phyloP scores from a whole-genome alignment of 129 eudicot species.

The Escallonia herrerae region DNA sequence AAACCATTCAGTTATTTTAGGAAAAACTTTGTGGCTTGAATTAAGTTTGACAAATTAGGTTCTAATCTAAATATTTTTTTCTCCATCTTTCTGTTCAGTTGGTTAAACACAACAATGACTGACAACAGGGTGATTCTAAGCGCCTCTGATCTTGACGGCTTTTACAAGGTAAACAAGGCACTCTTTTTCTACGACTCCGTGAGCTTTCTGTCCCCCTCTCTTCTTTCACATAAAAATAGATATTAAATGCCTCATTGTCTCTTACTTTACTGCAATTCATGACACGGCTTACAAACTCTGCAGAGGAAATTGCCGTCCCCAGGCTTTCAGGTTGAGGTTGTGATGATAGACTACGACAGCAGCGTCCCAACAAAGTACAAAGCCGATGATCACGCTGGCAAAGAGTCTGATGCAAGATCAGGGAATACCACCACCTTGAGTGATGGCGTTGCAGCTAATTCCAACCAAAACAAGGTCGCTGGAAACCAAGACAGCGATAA shows the following conservation, averaged over 20 bases:
- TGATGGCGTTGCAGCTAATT: conserved; percentile 20
- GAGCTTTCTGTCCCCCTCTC: not conserved
- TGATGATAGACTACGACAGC: conserved; percentile 79
- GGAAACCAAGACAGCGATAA: conserved; percentile 50
- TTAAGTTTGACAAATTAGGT: not conserved
- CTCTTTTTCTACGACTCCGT: not conserved
- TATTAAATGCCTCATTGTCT: too few species aligned
- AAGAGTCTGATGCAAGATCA: conserved; percentile 25
- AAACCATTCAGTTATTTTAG: conserved; percentile 1
- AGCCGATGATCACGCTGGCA: conserved; percentile 14
- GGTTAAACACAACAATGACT: conserved; percentile 87
- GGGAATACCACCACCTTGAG: conserved; percentile 24
- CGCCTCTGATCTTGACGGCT: conserved; percentile 71
- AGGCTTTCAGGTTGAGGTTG: conserved; percentile 83
- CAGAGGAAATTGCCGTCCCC: conserved; percentile 89
- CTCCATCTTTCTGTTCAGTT: conserved; percentile 38
- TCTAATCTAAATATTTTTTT: not conserved
- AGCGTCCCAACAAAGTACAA: conserved; percentile 38
- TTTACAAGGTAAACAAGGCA: conserved; percentile 54
- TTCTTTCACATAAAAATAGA: too few species aligned
- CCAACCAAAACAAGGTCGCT: conserved; percentile 27
- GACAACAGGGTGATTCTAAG: conserved; percentile 50
- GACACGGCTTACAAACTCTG: not conserved
- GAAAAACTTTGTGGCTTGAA: not conserved
- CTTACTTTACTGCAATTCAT: too few species aligned